Evolutionary conservation across 2,329 filamentous ascomycete species (phyloP), one percentile per base, ranked within the genome.

Genomic region (Xylariaceae sp.): DNA sequence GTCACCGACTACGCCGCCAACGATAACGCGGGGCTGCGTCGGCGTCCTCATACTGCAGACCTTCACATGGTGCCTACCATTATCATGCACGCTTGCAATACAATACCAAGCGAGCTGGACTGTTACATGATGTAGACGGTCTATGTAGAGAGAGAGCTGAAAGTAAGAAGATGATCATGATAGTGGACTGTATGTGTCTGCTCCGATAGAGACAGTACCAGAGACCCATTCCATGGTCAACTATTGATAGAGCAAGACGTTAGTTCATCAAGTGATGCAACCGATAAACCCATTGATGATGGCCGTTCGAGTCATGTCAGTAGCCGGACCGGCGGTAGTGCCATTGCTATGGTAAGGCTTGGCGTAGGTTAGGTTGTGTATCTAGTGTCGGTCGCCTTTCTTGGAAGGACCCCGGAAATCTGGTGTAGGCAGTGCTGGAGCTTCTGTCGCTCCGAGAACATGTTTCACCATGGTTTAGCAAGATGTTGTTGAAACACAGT

Each of bases 381-480:
- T n/a, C n/a, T n/a, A n/a, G n/a, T n/a, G n/a, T n/a, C n/a, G n/a
- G 16, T 28, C 21, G n/a, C 19, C 26, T 43, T 16, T 33, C 26
- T 8, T 43, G 37, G 37, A 49, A 19, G n/a, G 29, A 31, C 29
- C 31, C 14, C 28, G 45, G 34, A 19, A 34, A 53, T 50, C 31
- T 12, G n/a, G 29, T 50, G n/a, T n/a, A n/a, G n/a, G 56, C 46
- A 37, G 43, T 57, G 31, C 45, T 31, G 40, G 19, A 26, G 46
- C 23, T 43, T 51, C 40, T 40, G 9, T 43, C 9, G 11, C 52
- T 33, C 41, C 16, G 23, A 47, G 23, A 26, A 24, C 2, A 17
- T n/a, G 56, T 59, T 59, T 59, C 56, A 56, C 41, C 17, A 51
- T 47, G 34, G 56, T 59, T 56, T 59, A 34, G 56, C 26, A 49